Conservation (phyloP, 176 grass and related monocot species). For the Hsuehochloa calcarea region DNA sequence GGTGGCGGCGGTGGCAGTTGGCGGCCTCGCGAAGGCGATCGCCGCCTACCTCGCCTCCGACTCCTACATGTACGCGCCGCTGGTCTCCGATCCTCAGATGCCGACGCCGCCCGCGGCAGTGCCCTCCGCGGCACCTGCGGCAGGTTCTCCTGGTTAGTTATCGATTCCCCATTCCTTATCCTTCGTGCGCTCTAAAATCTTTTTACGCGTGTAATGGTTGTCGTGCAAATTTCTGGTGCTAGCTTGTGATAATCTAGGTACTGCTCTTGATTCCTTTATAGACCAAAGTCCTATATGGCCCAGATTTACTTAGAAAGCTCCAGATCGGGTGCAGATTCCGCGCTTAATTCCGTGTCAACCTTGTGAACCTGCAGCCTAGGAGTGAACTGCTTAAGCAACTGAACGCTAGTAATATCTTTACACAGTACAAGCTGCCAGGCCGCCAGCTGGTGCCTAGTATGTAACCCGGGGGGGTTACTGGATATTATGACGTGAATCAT, state of each 20-base stretch:
- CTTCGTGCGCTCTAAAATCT: not conserved
- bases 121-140: not conserved
- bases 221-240: not conserved
- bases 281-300: not conserved
- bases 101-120: not conserved
- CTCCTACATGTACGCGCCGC: constrained; percentile 52
- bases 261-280: not conserved
- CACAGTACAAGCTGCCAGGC: not conserved
- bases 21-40: constrained; percentile 25
- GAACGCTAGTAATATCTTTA: not conserved
- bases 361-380: not conserved
- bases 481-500: not conserved
- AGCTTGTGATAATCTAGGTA: not conserved
- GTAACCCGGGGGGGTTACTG: not conserved
- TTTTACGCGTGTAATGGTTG: not conserved
- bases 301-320: not conserved
- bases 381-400: not conserved
- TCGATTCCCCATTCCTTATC: not conserved
- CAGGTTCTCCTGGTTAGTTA: constrained; percentile 18
- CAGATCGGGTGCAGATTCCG: not conserved
- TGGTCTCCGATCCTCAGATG: not conserved
- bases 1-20: not conserved
- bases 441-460: not conserved
- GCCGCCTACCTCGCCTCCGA: constrained; percentile 42
- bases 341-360: not conserved